Evolutionary conservation across 257 asterid genomes (phyloP).

Genomic region (Lycium barbarum): DNA sequence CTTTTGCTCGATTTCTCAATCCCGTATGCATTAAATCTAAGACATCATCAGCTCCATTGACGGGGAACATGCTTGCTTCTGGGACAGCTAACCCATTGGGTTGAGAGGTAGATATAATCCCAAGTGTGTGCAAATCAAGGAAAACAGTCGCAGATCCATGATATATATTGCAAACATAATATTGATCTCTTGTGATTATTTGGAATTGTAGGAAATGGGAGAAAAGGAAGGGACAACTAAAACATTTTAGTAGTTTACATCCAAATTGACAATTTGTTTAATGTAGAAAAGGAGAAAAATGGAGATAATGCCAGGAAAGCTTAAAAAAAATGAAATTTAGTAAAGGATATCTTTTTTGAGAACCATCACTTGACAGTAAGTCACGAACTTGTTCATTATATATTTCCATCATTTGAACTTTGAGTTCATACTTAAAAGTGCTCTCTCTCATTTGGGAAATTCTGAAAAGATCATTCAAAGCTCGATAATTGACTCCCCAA

Average conservation of each 20-base stretch:
- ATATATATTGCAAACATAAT: background rate
- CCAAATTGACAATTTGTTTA: background rate
- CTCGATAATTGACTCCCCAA: constrained; percentile 96
- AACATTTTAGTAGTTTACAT: background rate
- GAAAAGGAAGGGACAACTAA: background rate
- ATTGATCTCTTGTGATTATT: background rate
- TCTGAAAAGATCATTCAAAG: constrained; percentile 77
- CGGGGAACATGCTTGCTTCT: constrained; percentile 76
- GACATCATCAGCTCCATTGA: constrained; percentile 68
- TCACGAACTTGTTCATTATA: constrained; percentile 99
- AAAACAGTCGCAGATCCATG: constrained; percentile 37
- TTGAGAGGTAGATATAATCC: constrained; percentile 67
- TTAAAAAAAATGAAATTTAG: background rate
- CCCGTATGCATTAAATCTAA: constrained; percentile 83
- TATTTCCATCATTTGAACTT: constrained; percentile 97
- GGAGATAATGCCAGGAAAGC: background rate
- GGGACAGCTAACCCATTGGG: constrained; percentile 91
- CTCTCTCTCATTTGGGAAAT: constrained; percentile 68
- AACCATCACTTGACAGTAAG: constrained; percentile 66
- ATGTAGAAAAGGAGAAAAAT: background rate
- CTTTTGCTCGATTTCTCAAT: constrained; percentile 79
- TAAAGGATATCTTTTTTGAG: constrained; percentile 84
- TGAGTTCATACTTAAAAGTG: constrained; percentile 65
- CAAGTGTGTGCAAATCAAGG: constrained; percentile 90
- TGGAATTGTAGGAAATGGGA: background rate